Evolutionary conservation across 2,329 filamentous ascomycete species (phyloP).

Genomic region (Neofusicoccum laricinum): DNA sequence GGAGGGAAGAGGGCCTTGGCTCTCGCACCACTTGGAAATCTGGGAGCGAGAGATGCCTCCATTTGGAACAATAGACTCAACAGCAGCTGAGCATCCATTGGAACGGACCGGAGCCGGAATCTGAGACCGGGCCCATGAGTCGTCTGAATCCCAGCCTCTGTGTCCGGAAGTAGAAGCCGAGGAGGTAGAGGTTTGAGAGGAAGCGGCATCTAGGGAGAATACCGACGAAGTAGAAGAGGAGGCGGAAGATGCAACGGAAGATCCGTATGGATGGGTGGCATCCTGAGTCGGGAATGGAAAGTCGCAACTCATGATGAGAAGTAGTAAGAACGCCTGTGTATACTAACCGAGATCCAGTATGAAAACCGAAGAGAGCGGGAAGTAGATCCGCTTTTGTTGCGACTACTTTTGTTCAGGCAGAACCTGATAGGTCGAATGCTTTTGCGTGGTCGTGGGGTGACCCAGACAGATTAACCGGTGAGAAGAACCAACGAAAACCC

Average conservation of each 20-base stretch:
- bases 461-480: constrained; percentile 34
- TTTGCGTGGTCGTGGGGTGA: constrained; percentile 35
- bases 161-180: constrained; percentile 65
- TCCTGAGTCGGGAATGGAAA: constrained; percentile 21
- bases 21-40: constrained; percentile 36
- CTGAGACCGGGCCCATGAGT: constrained; percentile 31
- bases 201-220: constrained; percentile 67
- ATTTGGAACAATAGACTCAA: constrained; percentile 29
- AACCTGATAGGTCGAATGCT: constrained; percentile 21
- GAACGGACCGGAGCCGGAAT: constrained; percentile 23
- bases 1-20: constrained; percentile 29
- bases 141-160: constrained; percentile 41
- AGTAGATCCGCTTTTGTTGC: constrained; percentile 18
- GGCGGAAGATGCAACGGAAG: constrained; percentile 69
- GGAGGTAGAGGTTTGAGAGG: constrained; percentile 50
- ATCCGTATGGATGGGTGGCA: constrained; percentile 59
- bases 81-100: constrained; percentile 24
- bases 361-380: constrained; percentile 18
- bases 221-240: constrained; percentile 74
- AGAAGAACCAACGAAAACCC: constrained; percentile 37
- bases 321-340: constrained; percentile 15
- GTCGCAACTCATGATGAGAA: constrained; percentile 38
- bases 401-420: constrained; percentile 16
- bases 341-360: constrained; percentile 15
- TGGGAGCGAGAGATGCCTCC: constrained; percentile 25